Evolutionary conservation across 441 rosid species (phyloP).

Genomic region (Populus hybrid): DNA sequence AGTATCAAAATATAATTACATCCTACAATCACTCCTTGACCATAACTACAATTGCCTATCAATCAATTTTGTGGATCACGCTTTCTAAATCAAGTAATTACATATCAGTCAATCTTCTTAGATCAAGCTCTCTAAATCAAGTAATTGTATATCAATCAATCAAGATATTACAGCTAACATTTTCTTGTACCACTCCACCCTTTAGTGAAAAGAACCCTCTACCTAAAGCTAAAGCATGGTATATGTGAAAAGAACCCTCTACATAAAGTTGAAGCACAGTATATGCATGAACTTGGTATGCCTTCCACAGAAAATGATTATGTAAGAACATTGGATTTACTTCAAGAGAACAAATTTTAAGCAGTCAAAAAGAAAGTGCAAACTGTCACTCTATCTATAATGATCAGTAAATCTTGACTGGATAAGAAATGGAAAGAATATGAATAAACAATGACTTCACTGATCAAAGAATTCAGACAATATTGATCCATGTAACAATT

Average conservation of each 20-base stretch:
- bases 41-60: not conserved
- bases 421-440: not conserved
- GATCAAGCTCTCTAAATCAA: too few species aligned
- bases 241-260: not conserved
- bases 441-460: not conserved
- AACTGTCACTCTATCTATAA: not conserved
- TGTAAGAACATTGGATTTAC: not conserved
- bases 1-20: not conserved
- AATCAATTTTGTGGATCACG: not conserved
- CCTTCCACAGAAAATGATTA: not conserved
- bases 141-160: not conserved
- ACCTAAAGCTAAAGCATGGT: too few species aligned
- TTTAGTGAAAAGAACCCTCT: too few species aligned
- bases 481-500: not conserved
- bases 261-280: not conserved
- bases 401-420: not conserved
- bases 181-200: too few species aligned
- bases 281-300: not conserved
- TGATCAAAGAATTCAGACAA: not conserved
- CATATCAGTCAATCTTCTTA: too few species aligned
- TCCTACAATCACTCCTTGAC: not conserved
- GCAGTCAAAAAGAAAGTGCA: not conserved
- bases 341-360: not conserved
- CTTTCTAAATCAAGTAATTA: not conserved
- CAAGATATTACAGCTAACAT: not conserved